Evolutionary conservation across 345 rosid genomes (phyloP).

Genomic region (Hypericum androsaemum): DNA sequence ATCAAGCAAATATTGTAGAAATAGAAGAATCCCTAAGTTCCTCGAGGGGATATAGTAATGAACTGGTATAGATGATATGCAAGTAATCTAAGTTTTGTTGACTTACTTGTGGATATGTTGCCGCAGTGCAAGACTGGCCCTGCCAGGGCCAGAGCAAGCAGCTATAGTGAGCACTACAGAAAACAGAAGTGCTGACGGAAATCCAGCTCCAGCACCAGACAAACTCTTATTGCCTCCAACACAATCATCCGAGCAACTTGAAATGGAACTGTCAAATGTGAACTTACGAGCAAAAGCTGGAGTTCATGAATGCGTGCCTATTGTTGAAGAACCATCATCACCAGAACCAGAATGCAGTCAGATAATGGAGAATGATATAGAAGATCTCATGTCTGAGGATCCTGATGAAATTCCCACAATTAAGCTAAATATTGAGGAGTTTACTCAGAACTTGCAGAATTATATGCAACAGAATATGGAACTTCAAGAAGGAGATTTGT

Average conservation of each 20-base stretch:
- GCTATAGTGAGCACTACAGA: background rate
- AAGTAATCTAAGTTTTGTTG: background rate
- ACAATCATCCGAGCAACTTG: background rate
- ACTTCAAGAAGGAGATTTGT: conserved; percentile 21
- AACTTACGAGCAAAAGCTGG: background rate
- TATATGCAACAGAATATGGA: conserved; percentile 16
- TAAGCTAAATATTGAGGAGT: conserved; percentile 24
- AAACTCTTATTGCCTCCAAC: background rate
- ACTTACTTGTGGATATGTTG: background rate
- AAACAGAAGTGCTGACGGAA: background rate
- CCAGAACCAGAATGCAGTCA: conserved; percentile 16
- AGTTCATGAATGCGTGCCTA: conserved; percentile 7
- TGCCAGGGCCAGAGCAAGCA: conserved; percentile 4
- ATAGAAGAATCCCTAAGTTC: too few relatives aligned
- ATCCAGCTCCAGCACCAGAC: background rate
- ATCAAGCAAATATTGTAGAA: too few relatives aligned
- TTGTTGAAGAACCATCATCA: conserved; percentile 23
- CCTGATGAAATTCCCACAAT: conserved; percentile 39
- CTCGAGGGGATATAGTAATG: background rate
- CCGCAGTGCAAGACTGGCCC: conserved; percentile 5
- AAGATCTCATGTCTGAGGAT: conserved; percentile 23
- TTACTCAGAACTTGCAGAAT: conserved; percentile 21
- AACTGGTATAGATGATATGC: background rate
- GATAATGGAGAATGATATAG: conserved; percentile 23
- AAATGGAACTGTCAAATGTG: background rate